Evolutionary conservation across 768 basidiomycete species (phyloP).

Genomic region (Strobilomyces dryophilus): DNA sequence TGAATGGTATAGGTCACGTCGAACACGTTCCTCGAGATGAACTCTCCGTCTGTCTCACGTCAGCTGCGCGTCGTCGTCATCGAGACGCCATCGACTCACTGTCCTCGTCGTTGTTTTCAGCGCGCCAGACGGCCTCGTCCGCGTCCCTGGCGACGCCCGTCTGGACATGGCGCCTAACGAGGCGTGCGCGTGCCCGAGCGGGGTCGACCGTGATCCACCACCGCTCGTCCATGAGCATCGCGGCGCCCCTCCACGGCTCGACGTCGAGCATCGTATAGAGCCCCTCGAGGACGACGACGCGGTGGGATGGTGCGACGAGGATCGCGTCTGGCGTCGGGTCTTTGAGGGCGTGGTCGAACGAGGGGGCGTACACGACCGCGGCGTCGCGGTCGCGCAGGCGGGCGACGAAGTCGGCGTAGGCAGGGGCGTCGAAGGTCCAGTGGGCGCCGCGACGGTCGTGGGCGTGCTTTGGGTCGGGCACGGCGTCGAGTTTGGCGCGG

Average conservation of each 20-base stretch:
- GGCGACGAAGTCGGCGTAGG: conserved; percentile 66
- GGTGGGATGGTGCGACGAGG: conserved; percentile 56
- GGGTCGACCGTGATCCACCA: conserved; percentile 67
- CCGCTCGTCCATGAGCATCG: conserved; percentile 66
- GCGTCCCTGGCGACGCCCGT: conserved; percentile 67
- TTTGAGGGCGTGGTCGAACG: conserved; percentile 61
- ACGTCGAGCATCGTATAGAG: conserved; percentile 77
- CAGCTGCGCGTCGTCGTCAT: background rate
- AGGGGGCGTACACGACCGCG: conserved; percentile 58
- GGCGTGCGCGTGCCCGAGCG: conserved; percentile 50
- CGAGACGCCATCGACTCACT: conserved; percentile 39
- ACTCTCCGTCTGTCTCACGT: conserved; percentile 37
- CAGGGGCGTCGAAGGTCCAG: conserved; percentile 82
- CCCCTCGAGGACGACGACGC: conserved; percentile 85
- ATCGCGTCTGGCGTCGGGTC: conserved; percentile 69
- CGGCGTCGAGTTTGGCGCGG: conserved; percentile 35
- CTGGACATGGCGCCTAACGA: conserved; percentile 70
- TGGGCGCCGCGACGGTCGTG: conserved; percentile 79
- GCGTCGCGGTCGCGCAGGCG: conserved; percentile 37
- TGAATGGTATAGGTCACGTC: conserved; percentile 37
- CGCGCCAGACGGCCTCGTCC: conserved; percentile 64
- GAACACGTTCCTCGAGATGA: conserved; percentile 38
- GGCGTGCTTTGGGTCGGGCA: conserved; percentile 33
- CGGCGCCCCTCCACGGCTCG: conserved; percentile 68
- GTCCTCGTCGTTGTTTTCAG: conserved; percentile 74